Conservation (phyloP, 139 green algal genomes). For the Coelastrella sp. region DNA sequence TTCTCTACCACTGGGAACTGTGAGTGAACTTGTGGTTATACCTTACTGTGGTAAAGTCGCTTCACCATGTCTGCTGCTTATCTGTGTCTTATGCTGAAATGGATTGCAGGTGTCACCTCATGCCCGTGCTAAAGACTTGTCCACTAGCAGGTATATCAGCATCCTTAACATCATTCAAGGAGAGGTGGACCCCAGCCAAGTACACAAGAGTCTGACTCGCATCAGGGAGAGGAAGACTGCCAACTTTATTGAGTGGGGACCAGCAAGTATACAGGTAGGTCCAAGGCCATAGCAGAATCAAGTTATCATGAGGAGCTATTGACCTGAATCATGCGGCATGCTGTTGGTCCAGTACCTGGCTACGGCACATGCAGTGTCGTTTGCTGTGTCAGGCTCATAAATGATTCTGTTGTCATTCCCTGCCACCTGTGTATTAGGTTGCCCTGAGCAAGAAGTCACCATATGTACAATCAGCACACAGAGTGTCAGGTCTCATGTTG, state of each 20-base stretch:
- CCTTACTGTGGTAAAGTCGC: no score
- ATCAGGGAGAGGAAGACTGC: conserved; percentile 95
- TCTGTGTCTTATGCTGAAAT: not conserved
- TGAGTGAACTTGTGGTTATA: no score
- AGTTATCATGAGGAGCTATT: no score
- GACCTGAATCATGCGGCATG: no score
- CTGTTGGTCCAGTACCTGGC: no score
- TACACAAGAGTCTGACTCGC: conserved; percentile 97
- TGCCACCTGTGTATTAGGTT: no score
- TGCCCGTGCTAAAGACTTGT: conserved; percentile 82
- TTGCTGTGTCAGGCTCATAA: no score
- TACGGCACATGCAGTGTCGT: no score
- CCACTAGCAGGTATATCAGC: conserved; percentile 93
- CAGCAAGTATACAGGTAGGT: conserved; percentile 92
- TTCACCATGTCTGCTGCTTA: no score
- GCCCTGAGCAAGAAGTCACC: conserved; percentile 94
- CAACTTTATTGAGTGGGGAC: conserved; percentile 99
- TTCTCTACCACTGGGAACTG: no score
- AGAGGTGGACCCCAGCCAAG: conserved; percentile 64
- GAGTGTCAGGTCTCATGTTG: conserved; percentile 97
- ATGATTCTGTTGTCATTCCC: no score
- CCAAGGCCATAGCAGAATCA: no score
- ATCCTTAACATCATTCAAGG: conserved; percentile 98
- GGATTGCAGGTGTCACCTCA: conserved; percentile 78
- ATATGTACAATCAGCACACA: conserved; percentile 88